Base-by-base conservation (phyloP, 1,284 basidiomycete genomes). In the Boletus calvinii region DNA sequence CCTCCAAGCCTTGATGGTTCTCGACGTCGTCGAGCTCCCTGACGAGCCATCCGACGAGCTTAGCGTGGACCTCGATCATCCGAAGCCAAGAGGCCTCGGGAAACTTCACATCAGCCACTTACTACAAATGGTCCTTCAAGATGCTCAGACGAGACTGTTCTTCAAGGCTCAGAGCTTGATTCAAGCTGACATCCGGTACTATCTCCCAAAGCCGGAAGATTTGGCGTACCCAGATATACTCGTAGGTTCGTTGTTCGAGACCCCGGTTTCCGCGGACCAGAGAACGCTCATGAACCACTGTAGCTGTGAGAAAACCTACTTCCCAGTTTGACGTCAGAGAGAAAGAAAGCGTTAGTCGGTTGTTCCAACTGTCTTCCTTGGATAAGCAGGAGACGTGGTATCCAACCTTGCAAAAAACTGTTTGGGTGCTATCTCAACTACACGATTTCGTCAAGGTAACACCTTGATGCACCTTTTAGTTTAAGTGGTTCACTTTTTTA, bases 161-260 rank as follows among this genome's bases (percentile, higher is more conserved):
- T 97, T 97, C 78, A 89, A 95, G 64, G 94, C 94, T 8, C 94
- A 97, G 70, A 81, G 91, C 1, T 79, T 96, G 44, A 84, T 97
- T 41, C 90, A 94, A 64, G 80, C 82, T 29, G 94, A 97, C 46
- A 92, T 97, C 38, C 75, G 87, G 61, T 85, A 90, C 64, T 96
- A 89, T 69, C 77, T 78, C 1, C 85, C 92, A 0, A 88, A 83
- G 59, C 71, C 78, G 6, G 85, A 84, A 59, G 94, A 96, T 67
- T 69, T 97, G 35, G 83, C 85, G 15, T 97, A 94, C 72, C 93
- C 94, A 15, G 85, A 85, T 50, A 89, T 87, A 59, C 77, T 92
- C 40, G 68, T 81, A 50, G 77, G 86, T 85, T 50, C 57, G 81
- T 72, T 9, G 18, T 46, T 29, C 15, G 10, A 18, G 29, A 20